These are phyloP conservation scores for Claviceps pazoutovae DNA, from an alignment of 2,329 filamentous ascomycete species.

Conservation along the genomic window DNA sequence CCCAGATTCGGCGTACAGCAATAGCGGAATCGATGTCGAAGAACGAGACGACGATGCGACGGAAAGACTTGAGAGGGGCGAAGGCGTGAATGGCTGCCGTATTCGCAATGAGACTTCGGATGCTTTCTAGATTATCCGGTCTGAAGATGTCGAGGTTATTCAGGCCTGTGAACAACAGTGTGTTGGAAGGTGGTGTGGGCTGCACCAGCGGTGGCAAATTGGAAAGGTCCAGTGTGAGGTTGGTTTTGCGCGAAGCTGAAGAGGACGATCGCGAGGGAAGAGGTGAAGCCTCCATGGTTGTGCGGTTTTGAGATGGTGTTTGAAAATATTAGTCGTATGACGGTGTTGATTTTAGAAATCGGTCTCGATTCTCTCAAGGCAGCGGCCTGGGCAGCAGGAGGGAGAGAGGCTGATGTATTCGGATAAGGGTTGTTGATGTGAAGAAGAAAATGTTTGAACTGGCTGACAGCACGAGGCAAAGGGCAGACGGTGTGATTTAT, in stretches of 20 bases:
- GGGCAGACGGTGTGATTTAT: constrained; percentile 1
- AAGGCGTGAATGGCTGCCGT: constrained; percentile 65
- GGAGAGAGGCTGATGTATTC: not conserved
- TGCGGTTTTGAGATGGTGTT: constrained; percentile 4
- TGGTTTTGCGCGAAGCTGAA: constrained; percentile 27
- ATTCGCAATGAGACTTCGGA: constrained; percentile 54
- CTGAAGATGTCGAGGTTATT: constrained; percentile 60
- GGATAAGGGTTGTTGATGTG: not conserved
- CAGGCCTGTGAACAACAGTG: constrained; percentile 72
- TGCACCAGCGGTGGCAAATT: constrained; percentile 53
- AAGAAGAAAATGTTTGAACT: not conserved
- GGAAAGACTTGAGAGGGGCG: constrained; percentile 69
- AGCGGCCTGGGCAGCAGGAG: not conserved
- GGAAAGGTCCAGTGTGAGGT: constrained; percentile 61
- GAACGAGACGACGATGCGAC: constrained; percentile 70
- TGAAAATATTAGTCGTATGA: not conserved
- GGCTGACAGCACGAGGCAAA: not conserved
- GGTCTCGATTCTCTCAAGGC: not conserved
- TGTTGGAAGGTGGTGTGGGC: constrained; percentile 69
- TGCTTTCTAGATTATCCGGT: constrained; percentile 57
- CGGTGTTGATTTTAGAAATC: not conserved
- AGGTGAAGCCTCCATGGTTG: constrained; percentile 22
- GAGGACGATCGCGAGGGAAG: constrained; percentile 31
- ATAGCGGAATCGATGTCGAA: constrained; percentile 56
- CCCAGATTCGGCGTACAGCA: constrained; percentile 56